These are phyloP conservation scores for Limonium bicolor DNA, from an alignment of 148 eudicot species.

Conservation along the genomic window DNA sequence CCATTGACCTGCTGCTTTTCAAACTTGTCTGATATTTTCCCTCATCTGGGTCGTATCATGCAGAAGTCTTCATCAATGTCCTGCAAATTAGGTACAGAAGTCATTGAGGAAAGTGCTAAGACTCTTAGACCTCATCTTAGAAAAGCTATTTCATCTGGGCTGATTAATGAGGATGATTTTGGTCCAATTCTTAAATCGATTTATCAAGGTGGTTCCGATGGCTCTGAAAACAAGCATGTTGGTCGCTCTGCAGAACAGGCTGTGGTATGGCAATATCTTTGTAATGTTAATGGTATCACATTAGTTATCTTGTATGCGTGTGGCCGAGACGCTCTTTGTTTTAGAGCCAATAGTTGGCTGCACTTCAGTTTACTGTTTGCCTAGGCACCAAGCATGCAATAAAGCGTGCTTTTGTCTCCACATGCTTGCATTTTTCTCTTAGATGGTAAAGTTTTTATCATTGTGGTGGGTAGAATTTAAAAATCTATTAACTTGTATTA, in stretches of 20 bases:
- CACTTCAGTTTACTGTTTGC: too few relatives aligned
- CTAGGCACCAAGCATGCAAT: too few relatives aligned
- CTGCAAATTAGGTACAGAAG: conserved; percentile 38
- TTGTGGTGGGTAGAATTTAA: too few relatives aligned
- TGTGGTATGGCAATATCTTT: conserved; percentile 9
- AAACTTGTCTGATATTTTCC: conserved; percentile 1
- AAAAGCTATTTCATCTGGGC: conserved; percentile 22
- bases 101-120: conserved; percentile 29
- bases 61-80: conserved; percentile 39
- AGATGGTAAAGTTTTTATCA: too few relatives aligned
- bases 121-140: conserved; percentile 30
- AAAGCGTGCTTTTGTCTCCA: too few relatives aligned
- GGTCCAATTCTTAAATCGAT: conserved; percentile 43
- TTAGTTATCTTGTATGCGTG: background rate
- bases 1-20: background rate
- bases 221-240: conserved; percentile 5
- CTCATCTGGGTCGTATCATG: background rate
- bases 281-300: background rate
- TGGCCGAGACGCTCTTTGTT: too few relatives aligned
- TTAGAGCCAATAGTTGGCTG: too few relatives aligned
- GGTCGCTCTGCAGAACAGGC: conserved; percentile 12
- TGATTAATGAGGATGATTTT: conserved; percentile 28
- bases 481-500: too few relatives aligned
- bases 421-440: too few relatives aligned
- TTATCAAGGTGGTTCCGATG: conserved; percentile 18